Base-by-base conservation (phyloP, 176 grass and related monocot genomes). In the Triticum urartu region DNA sequence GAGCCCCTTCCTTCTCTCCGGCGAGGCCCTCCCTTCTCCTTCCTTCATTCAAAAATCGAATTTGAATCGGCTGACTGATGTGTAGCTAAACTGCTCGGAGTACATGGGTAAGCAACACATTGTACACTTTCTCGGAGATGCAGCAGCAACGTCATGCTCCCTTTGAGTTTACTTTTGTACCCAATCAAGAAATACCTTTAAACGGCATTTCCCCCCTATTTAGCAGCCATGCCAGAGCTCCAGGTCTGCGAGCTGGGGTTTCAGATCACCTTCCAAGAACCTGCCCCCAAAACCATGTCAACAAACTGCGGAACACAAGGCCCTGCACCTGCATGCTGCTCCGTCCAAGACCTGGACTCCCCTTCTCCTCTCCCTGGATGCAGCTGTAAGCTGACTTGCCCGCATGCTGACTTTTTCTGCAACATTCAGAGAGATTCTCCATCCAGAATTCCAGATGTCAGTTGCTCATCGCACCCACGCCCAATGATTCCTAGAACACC, bases 181-280 rank as follows among this genome's bases (percentile, higher is more conserved):
- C 2, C 25, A 65, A 48, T 11, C 6, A 75, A 67, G 80, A 66
- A 39, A 75, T 69, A 7, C 67, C 24, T 61, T 61, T 9, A 84
- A 3, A 35, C 35, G 42, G 72, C 30, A 62, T 20, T 68, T 68
- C 1, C 43, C 68, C 45, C 47, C 47, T 50, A 75, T 18, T 38
- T 15, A 4, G 38, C 22, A 45, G 21, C 45, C 77, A 77, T 70
- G 14, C 79, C 34, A 43, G 63, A 84, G 73, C n/a, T 79, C 25
- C 71, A 80, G 64, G 21, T 56, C 33, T 48, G 83, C 48, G 30
- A 63, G 47, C 21, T n/a, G 68, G 59, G 10, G 38, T 40, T 42
- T 72, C 18, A 28, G 26, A 77, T 88, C 89, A 88, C 77, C 85
- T 91, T 91, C 85, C 85, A 88, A 88, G 85, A 88, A 91, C 77